Base-by-base conservation (phyloP, 805 yeast genomes). In the Candida quercuum region DNA sequence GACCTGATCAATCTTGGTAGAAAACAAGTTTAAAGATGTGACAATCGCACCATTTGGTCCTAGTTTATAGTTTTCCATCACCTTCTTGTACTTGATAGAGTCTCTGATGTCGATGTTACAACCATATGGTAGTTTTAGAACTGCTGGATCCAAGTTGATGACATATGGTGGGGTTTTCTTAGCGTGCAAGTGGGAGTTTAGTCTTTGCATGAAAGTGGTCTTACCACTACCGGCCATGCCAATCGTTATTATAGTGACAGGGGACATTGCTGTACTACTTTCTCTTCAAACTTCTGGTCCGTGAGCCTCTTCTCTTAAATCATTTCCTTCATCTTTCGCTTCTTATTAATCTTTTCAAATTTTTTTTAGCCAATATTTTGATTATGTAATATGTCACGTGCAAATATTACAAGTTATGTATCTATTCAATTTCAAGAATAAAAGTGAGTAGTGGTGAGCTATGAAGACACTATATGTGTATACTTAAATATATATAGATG, bases 1-100 rank as follows among this genome's bases (percentile, higher is more conserved):
- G 5, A 93, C 97, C 64, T 93, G 99, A 59, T 93, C 99, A 40
- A 93, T 87, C 62, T 93, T 93, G 12, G 99, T 93, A 34, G 96
- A 70, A 56, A 93, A 93, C 36, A 93, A 66, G 57, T 93, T 93
- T 43, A 93, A 69, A 16, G 96, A 86, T 0, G 99, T 93, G 46
- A 94, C 96, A 56, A 93, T 93, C 3, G 98, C 98, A 40, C 99
- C 99, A 57, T 93, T 93, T 12, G 99, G 99, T 0, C 99, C 99
- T 40, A 93, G 62, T 41, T 86, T 83, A 57, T 91, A 86, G 56
- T 89, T 89, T 51, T 88, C 93, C 98, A 91, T 93, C 31, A 93
- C 98, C 55, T 93, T 88, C 47, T 84, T 86, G 61, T 93, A 93
- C 57, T 93, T 91, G 42, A 93, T 86, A 1, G 97, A 86, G 61